Base-by-base conservation (phyloP, 2,329 filamentous ascomycete species). In the Aspergillus intermedius region DNA sequence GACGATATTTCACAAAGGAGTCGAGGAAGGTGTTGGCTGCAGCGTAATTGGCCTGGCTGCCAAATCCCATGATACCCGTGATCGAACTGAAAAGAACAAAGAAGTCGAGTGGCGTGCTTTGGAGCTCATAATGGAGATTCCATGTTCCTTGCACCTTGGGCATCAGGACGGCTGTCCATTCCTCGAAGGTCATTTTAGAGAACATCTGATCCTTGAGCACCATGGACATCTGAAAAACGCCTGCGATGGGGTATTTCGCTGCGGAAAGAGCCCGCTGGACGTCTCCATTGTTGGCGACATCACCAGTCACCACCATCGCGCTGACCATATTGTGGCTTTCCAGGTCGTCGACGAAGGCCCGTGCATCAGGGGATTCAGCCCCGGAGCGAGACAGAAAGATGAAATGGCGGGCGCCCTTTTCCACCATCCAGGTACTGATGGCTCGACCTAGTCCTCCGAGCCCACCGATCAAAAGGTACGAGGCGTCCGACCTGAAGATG, bases 1-100 rank as follows among this genome's bases (percentile, higher is more conserved):
- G 54, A 2, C 67, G 58, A 23, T 62, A 62, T 1, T 42, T 45
- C 10, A 49, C 45, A 12, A 62, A 51, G 1, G 54, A 44, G 25
- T 73, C 67, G 17, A 67, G 57, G 48, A 66, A 73, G 0, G 60
- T 61, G 37, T 67, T 70, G 1, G 60, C 70, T 5, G 65, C 62
- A 19, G 65, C 63, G 47, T 74, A 74, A 13, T 61, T 66, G 1
- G 61, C 60, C 42, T 71, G 56, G 37, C 56, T 57, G 23, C 53
- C 35, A 15, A 55, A 51, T 17, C 66, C 61, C 42, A 70, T 48
- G 1, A 65, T 56, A 6, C 65, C 64, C 5, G 58, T 54, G 0
- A 65, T 44, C 0, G 70, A 72, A 2, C 67, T 66, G 15, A 74
- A 55, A 13, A 68, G 49, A 15, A 74, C 50, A 51, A 74, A 74